Evolutionary conservation across 106 monocot species (phyloP), one percentile per base, ranked within the genome.

Genomic region (Amphibolis antarctica): DNA sequence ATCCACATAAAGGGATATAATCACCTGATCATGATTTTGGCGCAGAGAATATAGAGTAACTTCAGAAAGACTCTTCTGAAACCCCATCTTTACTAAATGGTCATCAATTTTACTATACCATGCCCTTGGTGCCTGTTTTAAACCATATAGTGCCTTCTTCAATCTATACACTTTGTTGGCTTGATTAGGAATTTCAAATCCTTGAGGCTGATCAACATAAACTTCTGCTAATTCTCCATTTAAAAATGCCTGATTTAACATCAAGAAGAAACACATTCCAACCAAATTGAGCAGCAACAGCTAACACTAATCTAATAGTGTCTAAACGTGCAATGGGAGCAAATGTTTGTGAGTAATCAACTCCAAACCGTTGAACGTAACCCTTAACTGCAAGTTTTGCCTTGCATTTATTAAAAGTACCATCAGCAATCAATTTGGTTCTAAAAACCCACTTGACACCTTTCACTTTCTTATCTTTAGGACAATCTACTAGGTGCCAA

Each of bases 181-280:
- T 44, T 21, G 18, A 3, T 42, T 42, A 28, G 36, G 17, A 15
- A 43, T 22, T 6, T 19, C 17, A 43, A 61, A 61, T 4, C 42
- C 61, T 61, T 61, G 31, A 14, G 61, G 61, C 22, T 61, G 61
- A 5, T 19, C 31, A 18, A 61, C 42, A 22, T 61, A 61, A 19
- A 61, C 61, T 22, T 61, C 61, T 17, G 14, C 4, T 15, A 61
- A n/a, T 19, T 61, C 61, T 42, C 61, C 61, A 61, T 61, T 61
- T 22, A 61, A 43, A 61, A 61, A 61, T n/a, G 61, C 61, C n/a
- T 19, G 61, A 42, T 43, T 44, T 36, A 36, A 61, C 22, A 43
- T 61, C 61, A 42, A 61, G 23, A 4, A 42, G 61, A 61, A 15
- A 43, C 17, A 61, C 61, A 6, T 30, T 15, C 61, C 61, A 61